Evolutionary conservation across 306 rosid species (phyloP).

Genomic region (Pyrus betulifolia): DNA sequence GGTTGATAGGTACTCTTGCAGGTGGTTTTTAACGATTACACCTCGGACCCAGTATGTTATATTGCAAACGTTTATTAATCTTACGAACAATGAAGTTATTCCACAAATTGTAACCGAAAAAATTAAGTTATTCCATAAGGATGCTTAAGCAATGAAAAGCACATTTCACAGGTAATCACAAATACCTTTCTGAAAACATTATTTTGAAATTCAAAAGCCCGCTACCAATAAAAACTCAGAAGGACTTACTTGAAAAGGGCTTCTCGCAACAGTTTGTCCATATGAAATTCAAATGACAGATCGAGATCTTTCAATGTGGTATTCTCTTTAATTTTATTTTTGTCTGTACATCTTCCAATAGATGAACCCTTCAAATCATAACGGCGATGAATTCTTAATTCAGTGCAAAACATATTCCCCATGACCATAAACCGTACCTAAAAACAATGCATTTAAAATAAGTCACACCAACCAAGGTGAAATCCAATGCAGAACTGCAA

Average conservation of each 20-base stretch:
- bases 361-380: constrained; percentile 94
- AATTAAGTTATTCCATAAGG: neutral
- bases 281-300: constrained; percentile 68
- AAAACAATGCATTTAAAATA: constrained; percentile 21
- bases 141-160: neutral
- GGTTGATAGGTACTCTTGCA: neutral
- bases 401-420: constrained; percentile 98
- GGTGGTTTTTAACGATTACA: neutral
- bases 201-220: no score
- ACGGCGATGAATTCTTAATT: constrained; percentile 75
- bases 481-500: constrained; percentile 9
- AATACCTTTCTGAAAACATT: no score
- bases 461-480: constrained; percentile 6
- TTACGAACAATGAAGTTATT: neutral
- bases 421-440: constrained; percentile 96
- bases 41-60: neutral
- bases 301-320: constrained; percentile 89
- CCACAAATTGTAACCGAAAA: neutral
- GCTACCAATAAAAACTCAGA: neutral
- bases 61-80: neutral
- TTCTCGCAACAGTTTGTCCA: constrained; percentile 90
- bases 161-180: neutral
- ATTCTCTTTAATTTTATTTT: constrained; percentile 48
- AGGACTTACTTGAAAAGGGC: constrained; percentile 64
- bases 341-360: constrained; percentile 62